Base-by-base conservation (phyloP, 2,329 filamentous ascomycete genomes). In the Penicillium sp. region DNA sequence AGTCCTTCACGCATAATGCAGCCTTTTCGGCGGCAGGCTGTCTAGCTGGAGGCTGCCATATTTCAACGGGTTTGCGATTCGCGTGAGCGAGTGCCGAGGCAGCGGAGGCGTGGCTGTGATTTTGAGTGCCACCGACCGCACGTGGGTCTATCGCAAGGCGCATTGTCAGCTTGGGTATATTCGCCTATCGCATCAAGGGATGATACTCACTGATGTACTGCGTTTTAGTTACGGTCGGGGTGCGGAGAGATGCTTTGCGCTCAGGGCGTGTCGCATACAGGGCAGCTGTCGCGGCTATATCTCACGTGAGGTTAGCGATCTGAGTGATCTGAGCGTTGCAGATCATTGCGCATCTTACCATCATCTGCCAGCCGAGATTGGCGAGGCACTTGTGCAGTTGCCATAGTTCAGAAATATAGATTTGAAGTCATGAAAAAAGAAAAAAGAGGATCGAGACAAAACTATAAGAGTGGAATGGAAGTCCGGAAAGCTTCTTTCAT, bases 71-170 rank as follows among this genome's bases (percentile, higher is more conserved):
- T 67, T 84, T 89, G 63, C 84, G 84, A 45, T 67, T 89, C 46
- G 84, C 80, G 79, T 90, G 89, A 48, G 90, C 90, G 43, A 93
- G 77, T 49, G 90, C 91, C 53, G 88, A 85, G 61, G 87, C 84
- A 57, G 89, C 90, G 54, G 89, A 90, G 49, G 79, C 76, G 44
- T 78, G 74, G 54, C 76, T 76, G 46, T 78, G 70, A 26, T 73
- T 74, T 36, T 89, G 88, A 4, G 87, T 86, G 12, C 90, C 89
- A 66, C 82, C 62, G 3, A 11, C 48, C 16, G 57, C 61, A 51
- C 59, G 64, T 53, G 62, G 47, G 43, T 62, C 69, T 72, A 35
- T 35, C 25, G 40, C 30, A 26, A 57, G 11, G 33, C 19, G 16
- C 54, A 60, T 55, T 22, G 44, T 51, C n/a, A 54, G 51, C 28